A percentile compares a stretch with the other conserved stretches of the same genome.
These are phyloP conservation scores for Berberis thunbergii DNA, from an alignment of 164 flowering plant species.

Conservation along the genomic window DNA sequence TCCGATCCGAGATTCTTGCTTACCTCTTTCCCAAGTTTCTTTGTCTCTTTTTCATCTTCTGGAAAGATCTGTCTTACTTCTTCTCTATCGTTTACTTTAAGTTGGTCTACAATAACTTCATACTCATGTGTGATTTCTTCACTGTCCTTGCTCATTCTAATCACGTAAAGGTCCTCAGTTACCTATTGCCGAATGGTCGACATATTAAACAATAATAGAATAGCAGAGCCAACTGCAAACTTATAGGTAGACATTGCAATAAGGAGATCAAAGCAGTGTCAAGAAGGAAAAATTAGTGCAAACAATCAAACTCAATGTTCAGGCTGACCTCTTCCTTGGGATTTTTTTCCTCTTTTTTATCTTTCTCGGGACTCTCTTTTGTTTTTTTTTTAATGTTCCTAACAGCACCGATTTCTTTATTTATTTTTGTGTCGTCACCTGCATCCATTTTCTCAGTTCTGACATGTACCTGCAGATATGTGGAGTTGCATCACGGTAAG, in stretches of 20 bases:
- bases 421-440: neutral
- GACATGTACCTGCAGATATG: constrained; percentile 2
- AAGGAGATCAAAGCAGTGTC: neutral
- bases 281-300: neutral
- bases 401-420: neutral
- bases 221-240: neutral
- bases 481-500: neutral
- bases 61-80: neutral
- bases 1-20: neutral
- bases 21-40: constrained; percentile 1
- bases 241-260: neutral
- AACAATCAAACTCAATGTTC: neutral
- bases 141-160: neutral
- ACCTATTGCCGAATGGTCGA: neutral
- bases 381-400: neutral
- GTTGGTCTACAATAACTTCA: neutral
- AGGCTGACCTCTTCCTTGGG: constrained; percentile 2
- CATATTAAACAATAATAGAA: neutral
- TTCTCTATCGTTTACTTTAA: neutral
- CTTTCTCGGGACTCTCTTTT: neutral
- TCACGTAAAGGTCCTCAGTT: neutral
- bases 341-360: neutral
- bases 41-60: constrained; percentile 5
- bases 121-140: constrained; percentile 1
- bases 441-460: neutral